Base-by-base conservation (phyloP, 2,329 filamentous ascomycete genomes). In the Tolypocladium pustulatum region DNA sequence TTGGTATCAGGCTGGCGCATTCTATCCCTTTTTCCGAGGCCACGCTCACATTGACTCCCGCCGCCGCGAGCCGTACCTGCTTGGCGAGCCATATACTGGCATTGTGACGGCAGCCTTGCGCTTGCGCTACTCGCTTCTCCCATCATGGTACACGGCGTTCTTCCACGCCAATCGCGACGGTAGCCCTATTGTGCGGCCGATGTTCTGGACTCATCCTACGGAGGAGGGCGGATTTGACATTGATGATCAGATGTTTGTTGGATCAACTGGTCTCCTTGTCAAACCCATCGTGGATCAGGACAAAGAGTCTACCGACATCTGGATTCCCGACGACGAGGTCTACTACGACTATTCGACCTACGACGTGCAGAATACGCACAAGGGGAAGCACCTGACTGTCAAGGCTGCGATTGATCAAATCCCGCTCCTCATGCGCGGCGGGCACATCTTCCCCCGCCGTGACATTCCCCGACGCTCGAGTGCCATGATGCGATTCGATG, bases 311-410 rank as follows among this genome's bases (percentile, higher is more conserved):
- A 85, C 87, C 0, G 86, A 91, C 25, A 83, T 99, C 59, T 97
- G 95, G 75, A 84, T 99, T 57, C 88, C 92, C 0, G 93, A 97
- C 65, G 83, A 88, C 60, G 90, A 95, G 72, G 82, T 89, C 57
- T 97, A 99, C 74, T 99, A 92, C 68, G 90, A 97, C 74, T 99
- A 99, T 77, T 95, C 94, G 70, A 90, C 90, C 66, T 97, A 91
- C 75, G 84, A 87, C 49, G 77, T 84, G 51, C 85, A 95, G 68
- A 73, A 78, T 43, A 86, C 86, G 27, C 82, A 87, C 30, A 85
- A 86, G 62, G 89, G 90, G 63, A 87, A 88, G 71, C 77, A 76
- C 43, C 78, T 90, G 61, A 88, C 83, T 0, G 77, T 97, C 41
- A 74, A 83, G 1, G 90, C 93, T 0, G 90, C 92, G 0, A 79